phyloP scores from a whole-genome alignment of 225 moss, liverwort and hornwort species.

The Physcomitrium patens region DNA sequence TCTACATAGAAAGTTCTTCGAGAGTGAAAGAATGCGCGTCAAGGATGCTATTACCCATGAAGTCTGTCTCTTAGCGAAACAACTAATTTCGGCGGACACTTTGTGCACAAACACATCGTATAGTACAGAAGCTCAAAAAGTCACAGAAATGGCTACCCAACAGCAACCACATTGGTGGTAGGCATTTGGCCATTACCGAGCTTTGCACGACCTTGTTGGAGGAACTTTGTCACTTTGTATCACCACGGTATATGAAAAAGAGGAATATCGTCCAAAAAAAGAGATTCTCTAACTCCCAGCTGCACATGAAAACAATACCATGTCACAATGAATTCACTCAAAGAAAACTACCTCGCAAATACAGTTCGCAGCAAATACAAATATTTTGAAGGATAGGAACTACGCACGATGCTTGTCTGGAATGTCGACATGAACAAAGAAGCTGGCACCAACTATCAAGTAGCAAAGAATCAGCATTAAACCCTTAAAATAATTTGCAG shows the following conservation, averaged over 20 bases:
- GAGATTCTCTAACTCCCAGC: constrained; percentile 45
- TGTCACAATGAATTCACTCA: background rate
- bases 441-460: constrained; percentile 84
- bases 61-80: constrained; percentile 16
- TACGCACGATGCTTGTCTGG: constrained; percentile 39
- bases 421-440: constrained; percentile 71
- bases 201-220: constrained; percentile 20
- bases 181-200: constrained; percentile 20
- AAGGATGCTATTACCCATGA: constrained; percentile 35
- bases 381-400: background rate
- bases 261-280: constrained; percentile 4
- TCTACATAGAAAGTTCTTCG: constrained; percentile 12
- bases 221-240: constrained; percentile 25
- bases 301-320: constrained; percentile 30
- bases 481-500: constrained; percentile 86
- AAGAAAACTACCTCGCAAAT: too few species aligned
- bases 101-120: constrained; percentile 20
- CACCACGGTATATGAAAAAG: constrained; percentile 18
- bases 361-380: background rate
- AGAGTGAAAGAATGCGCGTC: constrained; percentile 20
- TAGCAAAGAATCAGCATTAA: constrained; percentile 83
- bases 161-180: constrained; percentile 11
- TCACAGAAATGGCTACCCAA: constrained; percentile 27
- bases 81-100: constrained; percentile 23
- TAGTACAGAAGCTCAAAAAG: constrained; percentile 33